Evolutionary conservation across 2,329 filamentous ascomycete genomes (phyloP).

Genomic region (Botrytis sinoallii): DNA sequence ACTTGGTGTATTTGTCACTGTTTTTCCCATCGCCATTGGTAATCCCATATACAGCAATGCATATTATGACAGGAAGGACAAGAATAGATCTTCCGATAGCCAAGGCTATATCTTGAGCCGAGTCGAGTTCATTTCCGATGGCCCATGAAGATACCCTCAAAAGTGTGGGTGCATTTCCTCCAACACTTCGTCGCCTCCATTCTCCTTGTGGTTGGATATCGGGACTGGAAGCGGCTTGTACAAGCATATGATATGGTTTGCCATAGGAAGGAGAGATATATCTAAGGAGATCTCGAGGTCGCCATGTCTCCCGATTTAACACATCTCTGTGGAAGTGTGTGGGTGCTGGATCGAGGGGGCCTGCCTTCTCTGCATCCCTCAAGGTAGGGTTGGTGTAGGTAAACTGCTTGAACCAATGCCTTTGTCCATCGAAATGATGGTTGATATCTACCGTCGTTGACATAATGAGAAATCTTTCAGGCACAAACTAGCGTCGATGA

Average conservation of each 20-base stretch:
- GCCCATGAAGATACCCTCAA: slow-evolving; percentile 19
- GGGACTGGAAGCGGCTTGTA: slow-evolving; percentile 14
- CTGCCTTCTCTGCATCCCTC: slow-evolving; percentile 10
- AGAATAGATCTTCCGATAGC: slow-evolving; percentile 16
- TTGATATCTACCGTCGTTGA: slow-evolving; percentile 15
- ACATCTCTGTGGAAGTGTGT: slow-evolving; percentile 17
- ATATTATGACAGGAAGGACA: slow-evolving; percentile 15
- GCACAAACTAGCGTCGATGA: neutral
- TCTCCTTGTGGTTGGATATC: slow-evolving; percentile 15
- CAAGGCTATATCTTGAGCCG: slow-evolving; percentile 1
- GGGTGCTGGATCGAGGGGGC: slow-evolving; percentile 7
- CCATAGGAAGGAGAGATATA: slow-evolving; percentile 20
- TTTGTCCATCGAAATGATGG: slow-evolving; percentile 14
- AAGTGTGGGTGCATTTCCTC: slow-evolving; percentile 17
- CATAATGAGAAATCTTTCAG: neutral
- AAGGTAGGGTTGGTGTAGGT: slow-evolving; percentile 17
- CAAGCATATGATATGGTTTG: slow-evolving; percentile 20
- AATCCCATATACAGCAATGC: slow-evolving; percentile 13
- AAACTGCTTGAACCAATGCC: slow-evolving; percentile 15
- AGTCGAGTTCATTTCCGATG: slow-evolving; percentile 8
- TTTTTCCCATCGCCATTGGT: neutral
- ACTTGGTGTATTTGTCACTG: neutral
- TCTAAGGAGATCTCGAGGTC: slow-evolving; percentile 18
- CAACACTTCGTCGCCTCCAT: slow-evolving; percentile 15
- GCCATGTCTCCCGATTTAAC: slow-evolving; percentile 18